Evolutionary conservation across 2,329 filamentous ascomycete species (phyloP), one percentile per base, ranked within the genome.

Genomic region (Aspergillus fumigatus): DNA sequence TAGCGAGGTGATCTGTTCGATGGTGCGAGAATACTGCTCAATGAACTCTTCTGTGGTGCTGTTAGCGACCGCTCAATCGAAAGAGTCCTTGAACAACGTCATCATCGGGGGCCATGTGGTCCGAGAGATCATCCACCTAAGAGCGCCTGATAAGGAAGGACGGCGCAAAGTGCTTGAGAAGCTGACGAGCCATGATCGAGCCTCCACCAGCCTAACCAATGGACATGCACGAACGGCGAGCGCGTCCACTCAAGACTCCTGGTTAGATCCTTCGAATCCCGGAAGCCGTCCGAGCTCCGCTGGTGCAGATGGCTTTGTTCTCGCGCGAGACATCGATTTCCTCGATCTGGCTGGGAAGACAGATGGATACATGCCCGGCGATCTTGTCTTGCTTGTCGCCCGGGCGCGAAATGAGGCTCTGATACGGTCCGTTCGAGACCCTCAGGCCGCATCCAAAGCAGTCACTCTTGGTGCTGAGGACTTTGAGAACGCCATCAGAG

Each of bases 351-450:
- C 95, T 19, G 92, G 94, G 1, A 88, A 93, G 64, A 97, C 93
- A 0, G 94, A 99, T 69, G 94, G 94, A 0, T 99, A 97, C 70
- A 97, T 97, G 92, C 93, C 94, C 0, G 94, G 92, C 3, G 94
- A 99, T 72, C 80, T 99, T 40, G 86, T 88, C 17, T 82, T 97
- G 2, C 84, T 99, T 10, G 89, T 96, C 19, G 88, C 90, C 10
- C 84, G 94, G 57, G 93, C 94, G 40, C 85, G 92, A 53, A 96
- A 93, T 65, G 94, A 97, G 75, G 90, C 93, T 26, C 83, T 99
- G 17, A 96, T 97, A 64, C 88, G 93, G 9, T 88, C 88, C 7
- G 87, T 97, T 27, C 75, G 79, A 27, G 81, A 82, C 59, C 73
- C 75, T 0, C 67, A 78, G n/a, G 76, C 79, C 47, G 73, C 77